Evolutionary conservation across 768 basidiomycete genomes (phyloP).

Genomic region (Erythrobasidium yunnanense): DNA sequence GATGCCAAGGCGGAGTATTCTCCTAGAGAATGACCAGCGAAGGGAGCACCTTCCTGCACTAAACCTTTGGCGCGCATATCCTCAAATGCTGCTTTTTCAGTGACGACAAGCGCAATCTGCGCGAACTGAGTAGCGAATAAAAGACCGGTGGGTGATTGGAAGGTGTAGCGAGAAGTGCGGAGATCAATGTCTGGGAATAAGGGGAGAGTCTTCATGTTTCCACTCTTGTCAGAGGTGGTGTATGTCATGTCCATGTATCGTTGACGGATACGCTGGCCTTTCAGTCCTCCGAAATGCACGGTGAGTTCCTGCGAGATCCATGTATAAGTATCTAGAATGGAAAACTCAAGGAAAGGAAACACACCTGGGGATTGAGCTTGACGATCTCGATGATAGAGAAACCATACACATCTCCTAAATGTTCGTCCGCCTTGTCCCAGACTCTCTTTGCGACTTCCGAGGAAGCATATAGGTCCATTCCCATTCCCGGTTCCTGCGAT

Average conservation of each 20-base stretch:
- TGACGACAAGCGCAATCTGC: constrained; percentile 94
- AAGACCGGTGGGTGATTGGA: constrained; percentile 87
- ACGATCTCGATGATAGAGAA: constrained; percentile 99
- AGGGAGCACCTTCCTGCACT: constrained; percentile 80
- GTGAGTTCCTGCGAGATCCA: constrained; percentile 91
- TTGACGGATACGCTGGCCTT: constrained; percentile 93
- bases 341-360: neutral
- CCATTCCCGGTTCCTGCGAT: constrained; percentile 96
- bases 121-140: constrained; percentile 98
- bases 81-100: constrained; percentile 95
- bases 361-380: constrained; percentile 51
- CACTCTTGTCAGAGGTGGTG: constrained; percentile 84
- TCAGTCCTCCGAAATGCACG: constrained; percentile 97
- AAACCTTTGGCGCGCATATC: constrained; percentile 95
- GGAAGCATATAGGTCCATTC: constrained; percentile 90
- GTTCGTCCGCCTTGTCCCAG: constrained; percentile 91
- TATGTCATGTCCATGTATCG: constrained; percentile 99
- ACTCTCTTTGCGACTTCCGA: constrained; percentile 91
- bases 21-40: constrained; percentile 95
- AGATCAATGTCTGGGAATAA: constrained; percentile 91
- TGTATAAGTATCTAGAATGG: no score
- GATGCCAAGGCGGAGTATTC: constrained; percentile 98
- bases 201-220: constrained; percentile 86
- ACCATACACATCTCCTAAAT: constrained; percentile 86
- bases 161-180: constrained; percentile 93